Evolutionary conservation across 148 eudicot species (phyloP).

Genomic region (Linanthus parryae): DNA sequence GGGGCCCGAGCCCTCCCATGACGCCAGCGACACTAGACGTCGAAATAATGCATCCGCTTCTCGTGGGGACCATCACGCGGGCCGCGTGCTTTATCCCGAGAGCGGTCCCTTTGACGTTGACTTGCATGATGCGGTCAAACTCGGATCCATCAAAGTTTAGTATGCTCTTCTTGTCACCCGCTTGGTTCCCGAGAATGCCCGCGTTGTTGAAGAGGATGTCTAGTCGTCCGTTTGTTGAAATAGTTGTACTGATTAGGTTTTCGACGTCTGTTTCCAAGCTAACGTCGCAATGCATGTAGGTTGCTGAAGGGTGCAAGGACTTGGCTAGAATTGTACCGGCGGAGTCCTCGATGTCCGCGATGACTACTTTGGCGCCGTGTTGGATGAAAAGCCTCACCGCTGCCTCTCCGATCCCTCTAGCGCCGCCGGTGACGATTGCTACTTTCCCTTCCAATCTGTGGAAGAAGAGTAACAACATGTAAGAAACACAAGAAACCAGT

Average conservation of each 20-base stretch:
- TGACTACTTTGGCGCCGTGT: slow-evolving; percentile 21
- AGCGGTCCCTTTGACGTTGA: slow-evolving; percentile 17
- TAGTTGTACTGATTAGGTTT: slow-evolving; percentile 8
- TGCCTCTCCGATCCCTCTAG: slow-evolving; percentile 19
- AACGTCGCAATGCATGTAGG: slow-evolving; percentile 17
- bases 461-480: background rate
- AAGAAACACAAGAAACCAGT: background rate
- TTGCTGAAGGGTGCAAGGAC: slow-evolving; percentile 13
- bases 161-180: slow-evolving; percentile 11
- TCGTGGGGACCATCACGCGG: slow-evolving; percentile 8
- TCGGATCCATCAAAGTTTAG: slow-evolving; percentile 13
- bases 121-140: slow-evolving; percentile 11
- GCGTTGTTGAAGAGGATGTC: slow-evolving; percentile 23
- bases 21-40: slow-evolving; percentile 17
- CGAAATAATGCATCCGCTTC: slow-evolving; percentile 15
- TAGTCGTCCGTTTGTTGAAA: slow-evolving; percentile 11
- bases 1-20: slow-evolving; percentile 21
- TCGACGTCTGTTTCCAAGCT: slow-evolving; percentile 8
- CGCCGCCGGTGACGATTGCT: slow-evolving; percentile 20
- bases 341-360: slow-evolving; percentile 15
- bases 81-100: slow-evolving; percentile 21
- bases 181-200: slow-evolving; percentile 17
- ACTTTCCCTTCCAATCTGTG: slow-evolving; percentile 19
- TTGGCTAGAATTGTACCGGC: slow-evolving; percentile 11
- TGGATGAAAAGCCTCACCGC: slow-evolving; percentile 17